Base-by-base conservation (phyloP, 768 basidiomycete genomes). In the Cystobasidium ongulense region DNA sequence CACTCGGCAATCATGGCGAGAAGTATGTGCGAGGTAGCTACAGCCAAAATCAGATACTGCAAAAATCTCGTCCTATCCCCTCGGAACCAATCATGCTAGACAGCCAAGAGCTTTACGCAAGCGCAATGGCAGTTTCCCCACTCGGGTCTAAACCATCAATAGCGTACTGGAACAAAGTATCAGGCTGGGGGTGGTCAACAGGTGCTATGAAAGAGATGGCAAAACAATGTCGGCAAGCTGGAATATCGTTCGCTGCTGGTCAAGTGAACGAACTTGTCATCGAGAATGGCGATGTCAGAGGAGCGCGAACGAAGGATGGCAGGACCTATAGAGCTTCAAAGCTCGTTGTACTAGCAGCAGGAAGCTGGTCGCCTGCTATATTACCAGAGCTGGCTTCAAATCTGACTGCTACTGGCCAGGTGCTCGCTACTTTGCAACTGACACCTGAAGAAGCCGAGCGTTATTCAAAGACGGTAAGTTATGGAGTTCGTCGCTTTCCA, bases 361-460 rank as follows among this genome's bases (percentile, higher is more conserved):
- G 92, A 27, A 86, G 89, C 4, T 96, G 94, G 95, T 92, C 92
- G 0, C 86, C 90, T 10, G 88, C 88, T 0, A 80, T 88, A 0
- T 91, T 94, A 79, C 78, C 81, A 21, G 80, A 82, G 15, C 78
- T 89, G 43, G 82, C 84, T 18, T 79, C 82, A 1, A 82, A 81
- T 27, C 88, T 88, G 75, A 81, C 88, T 8, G 90, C 94, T 1
- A 93, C 91, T 23, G 94, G 93, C 0, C 77, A 78, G 63, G 73
- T 72, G 3, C 75, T 78, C 0, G 74, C 67, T 1, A 75, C 72
- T 0, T 73, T 78, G 7, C 54, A 75, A 35, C 67, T 78, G n/a
- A 63, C 43, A 1, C n/a, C 61, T 64, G 74, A 75, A 61, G 76
- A 77, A 71, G n/a, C 10, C 15, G 21, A 50, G n/a, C 1, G 4